phyloP scores from a whole-genome alignment of 108 stramenopile species.

The Nitzschia putrida region DNA sequence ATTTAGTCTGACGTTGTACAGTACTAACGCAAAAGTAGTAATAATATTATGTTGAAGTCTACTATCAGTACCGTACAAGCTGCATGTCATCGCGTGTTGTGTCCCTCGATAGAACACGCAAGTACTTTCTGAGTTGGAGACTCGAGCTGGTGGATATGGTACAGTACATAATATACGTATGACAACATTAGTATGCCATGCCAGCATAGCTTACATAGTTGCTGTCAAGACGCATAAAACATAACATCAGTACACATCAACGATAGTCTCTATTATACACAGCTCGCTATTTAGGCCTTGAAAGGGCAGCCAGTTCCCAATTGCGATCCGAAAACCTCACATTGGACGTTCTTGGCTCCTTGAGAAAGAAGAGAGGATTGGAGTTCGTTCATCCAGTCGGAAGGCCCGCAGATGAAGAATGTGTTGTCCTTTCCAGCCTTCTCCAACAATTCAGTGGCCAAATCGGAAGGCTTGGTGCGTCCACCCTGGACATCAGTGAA shows the following conservation, averaged over 20 bases:
- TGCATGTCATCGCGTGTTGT: not conserved
- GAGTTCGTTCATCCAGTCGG: constrained; percentile 8
- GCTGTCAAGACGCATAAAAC: too few relatives aligned
- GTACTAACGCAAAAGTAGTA: not conserved
- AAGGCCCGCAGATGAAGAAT: constrained; percentile 7
- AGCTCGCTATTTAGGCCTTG: not conserved
- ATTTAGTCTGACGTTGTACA: too few relatives aligned
- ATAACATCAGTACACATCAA: too few relatives aligned
- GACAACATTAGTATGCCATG: too few relatives aligned
- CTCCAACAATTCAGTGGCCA: not conserved
- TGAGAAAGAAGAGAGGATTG: not conserved
- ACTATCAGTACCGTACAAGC: not conserved
- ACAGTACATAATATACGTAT: too few relatives aligned
- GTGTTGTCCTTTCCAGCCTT: constrained; percentile 5
- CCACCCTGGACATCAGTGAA: constrained; percentile 11
- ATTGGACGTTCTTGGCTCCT: constrained; percentile 21
- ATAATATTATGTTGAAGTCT: not conserved
- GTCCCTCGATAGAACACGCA: too few relatives aligned
- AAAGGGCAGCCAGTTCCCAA: constrained; percentile 23
- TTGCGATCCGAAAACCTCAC: constrained; percentile 26
- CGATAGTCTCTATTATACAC: too few relatives aligned
- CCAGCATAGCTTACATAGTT: too few relatives aligned
- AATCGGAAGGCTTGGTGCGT: not conserved
- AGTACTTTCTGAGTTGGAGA: too few relatives aligned
- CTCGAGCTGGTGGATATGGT: too few relatives aligned